A percentile compares a stretch with the other conserved stretches of the same genome.
Conservation (phyloP, 2,329 filamentous ascomycete genomes). For the Drechslera avenae region DNA sequence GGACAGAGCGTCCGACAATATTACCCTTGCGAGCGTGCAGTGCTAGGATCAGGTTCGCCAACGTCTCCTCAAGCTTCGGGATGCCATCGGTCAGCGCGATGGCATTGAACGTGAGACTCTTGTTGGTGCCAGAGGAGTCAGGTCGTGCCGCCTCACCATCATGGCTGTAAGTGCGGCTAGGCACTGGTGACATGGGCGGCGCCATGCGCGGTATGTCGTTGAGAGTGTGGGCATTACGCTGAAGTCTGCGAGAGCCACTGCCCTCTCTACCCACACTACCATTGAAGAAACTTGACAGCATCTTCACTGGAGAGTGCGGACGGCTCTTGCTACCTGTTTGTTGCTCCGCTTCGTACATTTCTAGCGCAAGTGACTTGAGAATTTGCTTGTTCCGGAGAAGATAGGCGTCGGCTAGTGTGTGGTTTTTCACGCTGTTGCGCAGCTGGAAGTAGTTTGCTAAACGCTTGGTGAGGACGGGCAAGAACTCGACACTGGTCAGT, state of each 20-base stretch:
- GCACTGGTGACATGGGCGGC: constrained; percentile 42
- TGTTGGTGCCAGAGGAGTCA: constrained; percentile 43
- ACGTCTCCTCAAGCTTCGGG: constrained; percentile 79
- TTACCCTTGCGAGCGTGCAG: constrained; percentile 85
- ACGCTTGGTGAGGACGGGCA: constrained; percentile 75
- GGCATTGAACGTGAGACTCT: constrained; percentile 39
- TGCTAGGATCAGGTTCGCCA: constrained; percentile 80
- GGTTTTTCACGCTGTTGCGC: constrained; percentile 71
- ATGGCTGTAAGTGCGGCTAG: constrained; percentile 45
- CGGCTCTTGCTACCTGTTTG: constrained; percentile 63
- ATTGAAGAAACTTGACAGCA: constrained; percentile 74
- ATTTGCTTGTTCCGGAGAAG: constrained; percentile 80
- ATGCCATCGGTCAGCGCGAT: constrained; percentile 50
- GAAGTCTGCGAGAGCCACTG: constrained; percentile 39
- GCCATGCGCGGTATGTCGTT: constrained; percentile 45
- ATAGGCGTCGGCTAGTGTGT: constrained; percentile 67
- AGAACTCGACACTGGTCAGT: constrained; percentile 72
- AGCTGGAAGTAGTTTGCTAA: constrained; percentile 73
- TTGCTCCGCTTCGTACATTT: constrained; percentile 64
- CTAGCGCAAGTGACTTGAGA: constrained; percentile 70
- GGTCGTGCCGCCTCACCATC: constrained; percentile 43
- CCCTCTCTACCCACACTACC: constrained; percentile 6
- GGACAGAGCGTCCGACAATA: constrained; percentile 77
- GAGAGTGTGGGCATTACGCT: constrained; percentile 41
- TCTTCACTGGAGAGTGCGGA: constrained; percentile 84